A percentile compares a stretch with the other conserved stretches of the same genome.
These are phyloP conservation scores for Hortiboletus campestris DNA, from an alignment of 768 basidiomycete genomes.

Conservation along the genomic window DNA sequence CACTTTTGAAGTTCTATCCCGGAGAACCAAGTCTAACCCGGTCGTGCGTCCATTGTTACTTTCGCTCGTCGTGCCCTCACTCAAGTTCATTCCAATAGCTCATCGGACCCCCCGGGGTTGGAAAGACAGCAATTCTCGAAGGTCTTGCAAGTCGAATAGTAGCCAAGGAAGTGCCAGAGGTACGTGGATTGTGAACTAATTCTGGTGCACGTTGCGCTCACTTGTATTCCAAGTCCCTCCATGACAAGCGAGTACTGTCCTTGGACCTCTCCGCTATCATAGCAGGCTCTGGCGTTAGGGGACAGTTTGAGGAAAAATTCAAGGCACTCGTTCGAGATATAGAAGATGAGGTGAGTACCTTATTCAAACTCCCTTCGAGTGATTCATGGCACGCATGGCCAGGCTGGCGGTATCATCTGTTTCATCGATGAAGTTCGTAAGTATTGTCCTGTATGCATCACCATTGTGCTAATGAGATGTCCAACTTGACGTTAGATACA, in stretches of 20 bases:
- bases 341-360: conserved; percentile 63
- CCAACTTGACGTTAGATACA: conserved; percentile 44
- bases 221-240: conserved; percentile 57
- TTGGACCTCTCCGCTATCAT: conserved; percentile 82
- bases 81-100: conserved; percentile 40
- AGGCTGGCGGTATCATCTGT: conserved; percentile 79
- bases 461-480: background rate
- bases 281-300: conserved; percentile 88
- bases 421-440: conserved; percentile 94
- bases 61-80: background rate
- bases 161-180: conserved; percentile 88
- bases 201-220: background rate
- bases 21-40: conserved; percentile 90
- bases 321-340: conserved; percentile 88
- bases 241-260: conserved; percentile 83
- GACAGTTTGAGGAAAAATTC: conserved; percentile 93
- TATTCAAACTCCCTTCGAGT: conserved; percentile 28
- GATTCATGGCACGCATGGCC: conserved; percentile 8
- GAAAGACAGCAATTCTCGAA: conserved; percentile 91
- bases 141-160: conserved; percentile 87
- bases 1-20: conserved; percentile 60
- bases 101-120: conserved; percentile 85
- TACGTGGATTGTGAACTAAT: conserved; percentile 27
- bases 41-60: conserved; percentile 51
- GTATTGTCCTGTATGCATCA: conserved; percentile 31